A percentile compares a stretch with the other conserved stretches of the same genome.
Conservation (phyloP, 2,329 filamentous ascomycete species). For the Teratosphaeria zuluensis region DNA sequence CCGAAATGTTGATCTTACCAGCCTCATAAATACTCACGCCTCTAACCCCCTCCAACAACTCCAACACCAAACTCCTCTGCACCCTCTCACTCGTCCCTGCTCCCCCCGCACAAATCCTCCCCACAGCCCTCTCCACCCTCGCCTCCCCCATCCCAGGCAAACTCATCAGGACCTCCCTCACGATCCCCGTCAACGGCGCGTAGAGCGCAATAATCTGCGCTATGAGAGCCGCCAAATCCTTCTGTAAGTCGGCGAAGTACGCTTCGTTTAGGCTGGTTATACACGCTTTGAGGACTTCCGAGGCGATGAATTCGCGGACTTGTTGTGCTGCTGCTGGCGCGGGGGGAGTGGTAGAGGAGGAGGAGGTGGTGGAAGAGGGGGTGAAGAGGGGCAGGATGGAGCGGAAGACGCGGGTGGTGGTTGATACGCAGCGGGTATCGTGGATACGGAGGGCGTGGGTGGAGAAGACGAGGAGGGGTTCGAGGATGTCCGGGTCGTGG, state of each 20-base stretch:
- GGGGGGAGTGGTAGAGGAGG: background rate
- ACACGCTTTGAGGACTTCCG: slow-evolving; percentile 79
- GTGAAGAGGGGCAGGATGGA: slow-evolving; percentile 62
- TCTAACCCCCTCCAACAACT: slow-evolving; percentile 75
- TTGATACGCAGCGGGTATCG: slow-evolving; percentile 78
- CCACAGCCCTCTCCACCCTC: slow-evolving; percentile 51
- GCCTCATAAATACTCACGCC: slow-evolving; percentile 90
- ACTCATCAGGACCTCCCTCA: slow-evolving; percentile 64
- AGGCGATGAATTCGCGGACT: slow-evolving; percentile 81
- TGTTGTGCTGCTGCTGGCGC: background rate
- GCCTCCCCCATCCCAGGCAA: slow-evolving; percentile 65
- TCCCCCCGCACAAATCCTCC: slow-evolving; percentile 20
- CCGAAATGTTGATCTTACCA: slow-evolving; percentile 57
- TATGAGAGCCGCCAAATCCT: slow-evolving; percentile 80
- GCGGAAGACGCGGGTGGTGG: slow-evolving; percentile 77
- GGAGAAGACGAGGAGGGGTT: slow-evolving; percentile 84
- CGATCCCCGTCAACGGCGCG: slow-evolving; percentile 57
- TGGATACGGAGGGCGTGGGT: slow-evolving; percentile 82
- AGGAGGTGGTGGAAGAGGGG: too few relatives aligned
- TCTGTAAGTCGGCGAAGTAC: slow-evolving; percentile 94
- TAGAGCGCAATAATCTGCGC: slow-evolving; percentile 76
- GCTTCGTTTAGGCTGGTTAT: slow-evolving; percentile 87
- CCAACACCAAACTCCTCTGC: slow-evolving; percentile 71
- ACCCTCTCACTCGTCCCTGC: slow-evolving; percentile 52
- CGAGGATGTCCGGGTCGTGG: slow-evolving; percentile 65